Evolutionary conservation across 2,329 filamentous ascomycete genomes (phyloP).

Genomic region (Neofusicoccum kwambonambiense): DNA sequence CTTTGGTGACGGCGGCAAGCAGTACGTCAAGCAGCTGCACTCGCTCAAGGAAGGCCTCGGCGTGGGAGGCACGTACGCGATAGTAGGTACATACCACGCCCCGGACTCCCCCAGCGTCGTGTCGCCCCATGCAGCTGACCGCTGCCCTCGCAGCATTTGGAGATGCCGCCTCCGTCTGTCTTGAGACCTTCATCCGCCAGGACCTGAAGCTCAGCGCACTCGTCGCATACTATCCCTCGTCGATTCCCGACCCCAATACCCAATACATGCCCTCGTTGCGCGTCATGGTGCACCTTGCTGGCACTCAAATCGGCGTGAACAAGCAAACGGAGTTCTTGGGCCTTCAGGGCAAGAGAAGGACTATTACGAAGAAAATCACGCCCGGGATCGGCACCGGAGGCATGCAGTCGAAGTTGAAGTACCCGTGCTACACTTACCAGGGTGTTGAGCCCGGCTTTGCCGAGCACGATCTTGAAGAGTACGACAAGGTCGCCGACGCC

Average conservation of each 20-base stretch:
- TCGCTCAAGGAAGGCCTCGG: slow-evolving; percentile 54
- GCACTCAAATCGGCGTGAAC: slow-evolving; percentile 48
- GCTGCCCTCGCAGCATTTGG: slow-evolving; percentile 51
- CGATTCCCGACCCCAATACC: slow-evolving; percentile 53
- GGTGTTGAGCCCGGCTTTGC: slow-evolving; percentile 65
- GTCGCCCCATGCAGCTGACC: background rate
- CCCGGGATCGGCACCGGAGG: slow-evolving; percentile 53
- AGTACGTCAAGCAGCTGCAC: slow-evolving; percentile 49
- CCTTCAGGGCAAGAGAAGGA: slow-evolving; percentile 52
- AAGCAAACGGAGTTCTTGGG: slow-evolving; percentile 52
- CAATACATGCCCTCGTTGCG: slow-evolving; percentile 44
- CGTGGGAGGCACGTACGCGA: slow-evolving; percentile 61
- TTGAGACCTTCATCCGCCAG: slow-evolving; percentile 56
- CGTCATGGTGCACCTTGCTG: slow-evolving; percentile 60
- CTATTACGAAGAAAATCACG: slow-evolving; percentile 49
- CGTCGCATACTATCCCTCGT: slow-evolving; percentile 62
- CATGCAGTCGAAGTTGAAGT: slow-evolving; percentile 39
- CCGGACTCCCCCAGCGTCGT: background rate
- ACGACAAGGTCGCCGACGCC: slow-evolving; percentile 61
- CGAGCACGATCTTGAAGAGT: slow-evolving; percentile 67
- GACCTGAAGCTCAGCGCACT: slow-evolving; percentile 55
- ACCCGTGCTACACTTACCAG: slow-evolving; percentile 55
- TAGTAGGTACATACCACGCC: slow-evolving; percentile 51
- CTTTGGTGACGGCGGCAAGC: slow-evolving; percentile 48
- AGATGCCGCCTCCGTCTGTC: slow-evolving; percentile 58